phyloP scores from a whole-genome alignment of 495 filamentous ascomycete species.

The Aspergillus leporis region DNA sequence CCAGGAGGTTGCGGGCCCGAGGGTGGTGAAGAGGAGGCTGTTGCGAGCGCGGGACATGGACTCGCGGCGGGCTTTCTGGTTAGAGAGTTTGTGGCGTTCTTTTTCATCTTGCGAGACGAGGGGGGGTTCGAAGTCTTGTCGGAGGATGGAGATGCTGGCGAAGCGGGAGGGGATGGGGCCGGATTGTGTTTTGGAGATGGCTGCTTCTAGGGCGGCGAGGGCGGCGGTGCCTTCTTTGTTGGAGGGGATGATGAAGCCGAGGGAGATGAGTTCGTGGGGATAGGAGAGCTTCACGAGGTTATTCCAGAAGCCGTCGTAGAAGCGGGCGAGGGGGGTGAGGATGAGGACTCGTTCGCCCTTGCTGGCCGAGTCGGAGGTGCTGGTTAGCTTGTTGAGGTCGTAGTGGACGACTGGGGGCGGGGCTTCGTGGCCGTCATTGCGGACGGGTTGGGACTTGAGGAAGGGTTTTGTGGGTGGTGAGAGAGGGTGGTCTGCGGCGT shows the following conservation, averaged over 20 bases:
- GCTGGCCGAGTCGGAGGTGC: conserved; percentile 65
- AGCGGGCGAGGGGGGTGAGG: conserved; percentile 87
- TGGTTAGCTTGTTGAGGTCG: conserved; percentile 89
- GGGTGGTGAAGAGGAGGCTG: conserved; percentile 92
- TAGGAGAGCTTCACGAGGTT: conserved; percentile 84
- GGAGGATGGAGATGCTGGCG: conserved; percentile 85
- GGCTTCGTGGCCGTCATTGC: conserved; percentile 54
- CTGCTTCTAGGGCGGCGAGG: conserved; percentile 75
- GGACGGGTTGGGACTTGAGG: conserved; percentile 59
- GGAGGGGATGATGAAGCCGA: conserved; percentile 96
- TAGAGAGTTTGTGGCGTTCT: conserved; percentile 84
- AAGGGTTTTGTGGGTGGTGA: conserved; percentile 86
- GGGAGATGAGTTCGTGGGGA: conserved; percentile 88
- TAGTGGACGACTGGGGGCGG: conserved; percentile 93
- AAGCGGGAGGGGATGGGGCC: conserved; percentile 81
- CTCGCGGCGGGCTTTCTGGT: conserved; percentile 82
- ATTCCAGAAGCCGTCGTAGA: conserved; percentile 94
- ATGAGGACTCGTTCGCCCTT: conserved; percentile 88
- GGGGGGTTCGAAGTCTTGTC: conserved; percentile 91
- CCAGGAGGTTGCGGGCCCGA: conserved; percentile 93
- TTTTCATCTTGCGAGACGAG: conserved; percentile 77
- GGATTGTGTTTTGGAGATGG: conserved; percentile 78
- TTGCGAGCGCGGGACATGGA: conserved; percentile 94
- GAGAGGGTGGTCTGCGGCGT: conserved; percentile 69
- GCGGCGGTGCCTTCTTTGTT: conserved; percentile 85